Conservation (phyloP, 2,329 filamentous ascomycete genomes). For the Cercospora brassicicola region DNA sequence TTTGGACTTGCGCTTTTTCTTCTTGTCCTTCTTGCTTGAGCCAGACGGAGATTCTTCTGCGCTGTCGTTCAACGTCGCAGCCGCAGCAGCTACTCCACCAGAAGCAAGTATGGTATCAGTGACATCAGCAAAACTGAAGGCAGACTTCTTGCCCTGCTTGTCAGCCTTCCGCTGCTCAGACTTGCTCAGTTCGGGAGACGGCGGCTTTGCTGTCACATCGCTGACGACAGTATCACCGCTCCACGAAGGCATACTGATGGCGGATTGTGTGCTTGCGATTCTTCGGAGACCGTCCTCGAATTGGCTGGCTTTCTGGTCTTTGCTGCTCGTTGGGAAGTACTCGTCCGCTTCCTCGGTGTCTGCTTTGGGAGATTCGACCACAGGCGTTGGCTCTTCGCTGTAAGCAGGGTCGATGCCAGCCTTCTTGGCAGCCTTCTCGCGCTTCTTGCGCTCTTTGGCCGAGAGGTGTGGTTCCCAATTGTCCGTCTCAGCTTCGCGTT, state of each 20-base stretch:
- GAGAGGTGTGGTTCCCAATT: conserved; percentile 39
- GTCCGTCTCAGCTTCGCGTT: conserved; percentile 21
- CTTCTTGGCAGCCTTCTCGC: conserved; percentile 45
- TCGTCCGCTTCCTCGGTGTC: conserved; percentile 16
- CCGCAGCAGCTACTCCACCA: conserved; percentile 31
- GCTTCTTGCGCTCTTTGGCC: conserved; percentile 46
- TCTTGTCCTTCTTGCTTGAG: conserved; percentile 36
- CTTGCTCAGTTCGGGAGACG: conserved; percentile 26
- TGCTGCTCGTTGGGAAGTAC: conserved; percentile 39
- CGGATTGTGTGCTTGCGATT: conserved; percentile 8
- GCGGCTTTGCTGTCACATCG: conserved; percentile 7
- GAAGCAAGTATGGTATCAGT: conserved; percentile 33
- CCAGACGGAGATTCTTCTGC: conserved; percentile 26
- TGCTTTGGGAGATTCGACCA: conserved; percentile 15
- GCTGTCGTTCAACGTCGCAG: conserved; percentile 22
- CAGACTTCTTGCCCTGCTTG: conserved; percentile 22
- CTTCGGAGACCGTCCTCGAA: conserved; percentile 32
- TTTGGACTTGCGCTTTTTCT: conserved; percentile 39
- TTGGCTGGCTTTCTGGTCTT: conserved; percentile 46
- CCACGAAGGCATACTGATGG: conserved; percentile 12
- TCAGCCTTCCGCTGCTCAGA: conserved; percentile 32
- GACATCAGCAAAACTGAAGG: conserved; percentile 32
- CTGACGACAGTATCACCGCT: conserved; percentile 10
- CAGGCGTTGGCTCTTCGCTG: conserved; percentile 14
- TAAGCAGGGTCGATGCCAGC: conserved; percentile 13